Percentiles rank a stretch among this genome's conserved stretches.
phyloP scores from a whole-genome alignment of 1,139 yeast species.

The Spencermartinsiella ligniputridi region DNA sequence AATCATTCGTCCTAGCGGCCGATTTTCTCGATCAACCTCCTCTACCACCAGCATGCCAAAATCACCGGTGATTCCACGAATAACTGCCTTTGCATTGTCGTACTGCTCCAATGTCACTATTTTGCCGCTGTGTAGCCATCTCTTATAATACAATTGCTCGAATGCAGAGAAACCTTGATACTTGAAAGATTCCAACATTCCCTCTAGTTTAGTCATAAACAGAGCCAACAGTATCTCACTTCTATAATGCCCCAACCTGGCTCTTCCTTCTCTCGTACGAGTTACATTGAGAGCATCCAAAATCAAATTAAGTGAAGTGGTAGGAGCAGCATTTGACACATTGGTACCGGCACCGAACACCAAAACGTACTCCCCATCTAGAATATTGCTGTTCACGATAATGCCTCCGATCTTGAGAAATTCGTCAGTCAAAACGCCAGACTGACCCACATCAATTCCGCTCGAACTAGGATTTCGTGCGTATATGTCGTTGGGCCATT shows the following conservation, averaged over 20 bases:
- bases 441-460: constrained; percentile 19
- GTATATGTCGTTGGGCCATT: constrained; percentile 97
- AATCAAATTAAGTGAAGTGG: constrained; percentile 77
- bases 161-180: constrained; percentile 65
- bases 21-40: constrained; percentile 47
- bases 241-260: constrained; percentile 42
- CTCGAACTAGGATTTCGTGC: constrained; percentile 51
- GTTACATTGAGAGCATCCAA: constrained; percentile 51
- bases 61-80: constrained; percentile 77
- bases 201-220: constrained; percentile 61
- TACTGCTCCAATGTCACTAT: constrained; percentile 46
- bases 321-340: constrained; percentile 81
- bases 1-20: constrained; percentile 48
- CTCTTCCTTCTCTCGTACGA: constrained; percentile 40
- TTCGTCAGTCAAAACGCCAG: constrained; percentile 40
- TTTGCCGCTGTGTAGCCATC: constrained; percentile 84
- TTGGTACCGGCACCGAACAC: constrained; percentile 87
- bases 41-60: constrained; percentile 78
- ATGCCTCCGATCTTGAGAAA: constrained; percentile 82
- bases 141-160: constrained; percentile 65
- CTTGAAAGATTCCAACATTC: constrained; percentile 54
- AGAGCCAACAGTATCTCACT: constrained; percentile 68
- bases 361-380: constrained; percentile 50
- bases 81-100: constrained; percentile 52
- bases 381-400: constrained; percentile 70